Conservation (phyloP, 495 filamentous ascomycete genomes). For the Diplogelasinospora grovesii region DNA sequence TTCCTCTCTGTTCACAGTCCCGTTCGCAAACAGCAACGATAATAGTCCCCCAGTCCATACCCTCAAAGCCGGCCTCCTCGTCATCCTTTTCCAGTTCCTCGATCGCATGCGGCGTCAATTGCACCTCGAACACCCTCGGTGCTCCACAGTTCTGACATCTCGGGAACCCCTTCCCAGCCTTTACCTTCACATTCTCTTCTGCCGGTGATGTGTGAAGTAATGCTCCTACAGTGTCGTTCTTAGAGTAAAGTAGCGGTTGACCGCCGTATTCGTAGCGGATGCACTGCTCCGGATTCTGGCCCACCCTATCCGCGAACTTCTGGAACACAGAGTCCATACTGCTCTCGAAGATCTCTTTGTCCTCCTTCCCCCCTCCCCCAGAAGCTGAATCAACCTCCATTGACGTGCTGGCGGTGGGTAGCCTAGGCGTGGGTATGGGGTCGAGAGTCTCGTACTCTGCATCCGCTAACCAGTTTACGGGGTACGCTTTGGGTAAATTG, state of each 20-base stretch:
- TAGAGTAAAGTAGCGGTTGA: conserved; percentile 71
- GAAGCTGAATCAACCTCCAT: conserved; percentile 50
- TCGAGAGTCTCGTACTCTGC: conserved; percentile 88
- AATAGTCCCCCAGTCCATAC: conserved; percentile 99
- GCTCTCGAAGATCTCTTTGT: conserved; percentile 79
- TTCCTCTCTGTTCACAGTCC: conserved; percentile 26
- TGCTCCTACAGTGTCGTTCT: conserved; percentile 66
- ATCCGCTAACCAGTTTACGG: conserved; percentile 69
- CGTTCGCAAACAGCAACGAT: conserved; percentile 72
- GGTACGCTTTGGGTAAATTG: conserved; percentile 63
- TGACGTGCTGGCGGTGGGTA: conserved; percentile 43
- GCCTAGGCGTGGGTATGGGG: conserved; percentile 29
- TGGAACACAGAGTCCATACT: conserved; percentile 84
- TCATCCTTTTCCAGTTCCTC: conserved; percentile 75
- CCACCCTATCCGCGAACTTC: conserved; percentile 77
- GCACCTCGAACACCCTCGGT: conserved; percentile 70
- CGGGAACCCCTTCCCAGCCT: conserved; percentile 48
- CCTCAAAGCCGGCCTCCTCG: conserved; percentile 71
- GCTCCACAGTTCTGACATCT: conserved; percentile 70
- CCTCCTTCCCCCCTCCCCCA: conserved; percentile 51
- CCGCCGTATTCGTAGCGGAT: conserved; percentile 89
- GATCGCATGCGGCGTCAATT: conserved; percentile 88
- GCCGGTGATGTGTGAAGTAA: conserved; percentile 36
- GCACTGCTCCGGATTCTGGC: conserved; percentile 89
- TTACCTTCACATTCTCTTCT: conserved; percentile 15